A percentile compares a stretch with the other conserved stretches of the same genome.
Conservation (phyloP, 306 rosid species). For the Casuarina cunninghamiana region DNA sequence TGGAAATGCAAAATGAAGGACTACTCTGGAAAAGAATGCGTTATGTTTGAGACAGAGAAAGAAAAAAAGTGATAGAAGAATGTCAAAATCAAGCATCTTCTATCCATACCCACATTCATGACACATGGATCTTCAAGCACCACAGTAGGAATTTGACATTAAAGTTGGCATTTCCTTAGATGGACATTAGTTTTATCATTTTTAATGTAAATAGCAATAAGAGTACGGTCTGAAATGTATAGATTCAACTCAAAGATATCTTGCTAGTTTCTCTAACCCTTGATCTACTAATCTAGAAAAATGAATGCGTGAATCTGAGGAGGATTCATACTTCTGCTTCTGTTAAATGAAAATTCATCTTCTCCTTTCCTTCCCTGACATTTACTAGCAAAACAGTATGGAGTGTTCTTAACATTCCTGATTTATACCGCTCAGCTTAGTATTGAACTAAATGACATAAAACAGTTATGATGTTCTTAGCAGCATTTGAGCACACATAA, state of each 20-base stretch:
- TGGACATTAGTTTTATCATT: not conserved
- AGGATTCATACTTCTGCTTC: not conserved
- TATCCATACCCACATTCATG: not conserved
- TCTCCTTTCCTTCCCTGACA: not conserved
- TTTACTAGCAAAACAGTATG: not conserved
- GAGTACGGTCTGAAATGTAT: not conserved
- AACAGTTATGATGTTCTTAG: not conserved
- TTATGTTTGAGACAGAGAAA: not conserved
- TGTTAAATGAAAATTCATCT: not conserved
- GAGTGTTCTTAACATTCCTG: not conserved
- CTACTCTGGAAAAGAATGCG: conserved; percentile 41
- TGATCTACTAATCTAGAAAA: not conserved
- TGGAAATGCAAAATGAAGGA: conserved; percentile 56
- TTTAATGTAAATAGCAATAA: not conserved
- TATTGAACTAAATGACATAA: not conserved
- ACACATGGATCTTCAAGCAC: conserved; percentile 7
- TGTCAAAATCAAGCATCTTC: conserved; percentile 15
- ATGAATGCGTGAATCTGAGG: not conserved
- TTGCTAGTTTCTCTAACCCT: conserved; percentile 11
- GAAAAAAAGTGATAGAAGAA: not conserved
- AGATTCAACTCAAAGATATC: not conserved
- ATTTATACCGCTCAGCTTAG: not conserved
- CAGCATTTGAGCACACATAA: not conserved
- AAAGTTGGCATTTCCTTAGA: not conserved
- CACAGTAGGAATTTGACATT: conserved; percentile 7